Base-by-base conservation (phyloP, 352 stramenopile genomes). In the Blastocystis sp. region DNA sequence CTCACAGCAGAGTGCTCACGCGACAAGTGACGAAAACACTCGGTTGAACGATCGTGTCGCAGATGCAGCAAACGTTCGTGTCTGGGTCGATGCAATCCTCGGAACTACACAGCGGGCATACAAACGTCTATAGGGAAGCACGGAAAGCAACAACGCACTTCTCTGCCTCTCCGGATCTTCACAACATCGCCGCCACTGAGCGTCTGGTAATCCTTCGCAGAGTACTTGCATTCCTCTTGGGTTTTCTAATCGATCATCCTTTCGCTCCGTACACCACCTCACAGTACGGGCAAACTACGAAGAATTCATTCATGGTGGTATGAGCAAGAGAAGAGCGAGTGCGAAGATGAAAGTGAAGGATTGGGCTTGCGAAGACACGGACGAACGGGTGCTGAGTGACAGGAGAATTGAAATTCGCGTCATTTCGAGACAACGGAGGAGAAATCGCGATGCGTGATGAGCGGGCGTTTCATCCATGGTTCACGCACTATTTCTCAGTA, bases 21-120 rank as follows among this genome's bases (percentile, higher is more conserved):
- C 60, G 53, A 52, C 74, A 84, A 52, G 74, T 69, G 10, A 84
- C 74, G 66, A 84, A 43, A 48, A 84, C 52, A 34, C 66, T 19
- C 4, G 74, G 74, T 34, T 56, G 74, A 7, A 84, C 74, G 7
- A 84, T 84, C 28, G 60, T 67, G 56, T 84, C 74, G 45, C 74
- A 84, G 43, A 84, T 59, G 60, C 52, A 64, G 45, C 74, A 84
- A 43, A 69, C 74, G 52, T 67, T 67, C 14, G 74, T 67, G n/a
- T 84, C 74, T 2, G 40, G 74, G 28, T 84, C 74, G 28, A 84
- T 84, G 61, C 74, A 84, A 28, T 84, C 74, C 34, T 84, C 74
- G 17, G 74, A 84, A 34, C 41, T 53, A 41, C 74, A 84, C 40
- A 67, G 21, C 11, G 74, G 74, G 14, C 74, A 84, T 4, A 84